Conservation (phyloP, 805 yeast genomes). For the Nakazawaea ishiwadae region DNA sequence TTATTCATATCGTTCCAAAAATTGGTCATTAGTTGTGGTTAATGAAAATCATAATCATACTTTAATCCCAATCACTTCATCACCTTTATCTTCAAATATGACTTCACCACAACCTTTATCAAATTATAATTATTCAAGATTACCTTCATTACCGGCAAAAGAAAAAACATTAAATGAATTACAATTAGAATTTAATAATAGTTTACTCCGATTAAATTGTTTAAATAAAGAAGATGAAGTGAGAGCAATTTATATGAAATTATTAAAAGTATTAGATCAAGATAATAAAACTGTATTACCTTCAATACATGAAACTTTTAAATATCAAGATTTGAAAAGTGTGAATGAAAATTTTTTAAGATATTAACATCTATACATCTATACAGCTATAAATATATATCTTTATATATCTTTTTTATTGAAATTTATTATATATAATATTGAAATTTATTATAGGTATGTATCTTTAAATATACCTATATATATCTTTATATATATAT, state of each 20-base stretch:
- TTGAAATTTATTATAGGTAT: too few relatives aligned
- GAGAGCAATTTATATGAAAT: constrained; percentile 4
- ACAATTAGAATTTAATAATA: constrained; percentile 13
- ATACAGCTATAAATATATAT: too few relatives aligned
- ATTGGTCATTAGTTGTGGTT: constrained; percentile 59
- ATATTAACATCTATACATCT: background rate
- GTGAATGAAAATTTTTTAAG: constrained; percentile 6
- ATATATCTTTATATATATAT: too few relatives aligned
- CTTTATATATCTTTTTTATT: background rate
- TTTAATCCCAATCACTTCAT: constrained; percentile 20
- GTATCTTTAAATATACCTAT: too few relatives aligned
- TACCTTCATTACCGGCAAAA: constrained; percentile 12
- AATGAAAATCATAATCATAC: constrained; percentile 59
- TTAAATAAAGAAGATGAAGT: constrained; percentile 9
- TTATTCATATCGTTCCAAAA: constrained; percentile 42
- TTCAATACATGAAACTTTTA: constrained; percentile 13
- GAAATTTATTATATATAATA: too few relatives aligned
- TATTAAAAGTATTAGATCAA: constrained; percentile 4
- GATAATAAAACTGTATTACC: constrained; percentile 9
- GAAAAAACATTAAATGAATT: too few relatives aligned
- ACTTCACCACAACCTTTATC: constrained; percentile 1
- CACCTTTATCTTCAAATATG: background rate
- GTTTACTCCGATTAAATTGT: constrained; percentile 10
- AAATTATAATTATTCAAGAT: constrained; percentile 5
- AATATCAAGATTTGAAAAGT: background rate